Evolutionary conservation across 441 rosid genomes (phyloP).

Genomic region (Croton setiger): DNA sequence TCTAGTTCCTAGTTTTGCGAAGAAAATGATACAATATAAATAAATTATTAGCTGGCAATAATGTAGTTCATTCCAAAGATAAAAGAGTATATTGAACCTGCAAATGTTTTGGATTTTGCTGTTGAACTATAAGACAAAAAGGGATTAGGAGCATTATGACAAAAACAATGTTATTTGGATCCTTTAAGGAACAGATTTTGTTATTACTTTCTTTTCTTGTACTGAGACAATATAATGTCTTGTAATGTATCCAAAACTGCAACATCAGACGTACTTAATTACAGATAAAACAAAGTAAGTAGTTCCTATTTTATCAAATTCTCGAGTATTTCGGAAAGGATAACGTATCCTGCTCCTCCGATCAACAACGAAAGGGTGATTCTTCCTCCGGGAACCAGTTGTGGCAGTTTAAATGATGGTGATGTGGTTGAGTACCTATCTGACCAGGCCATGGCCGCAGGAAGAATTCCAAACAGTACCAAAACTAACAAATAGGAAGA

Average conservation of each 20-base stretch:
- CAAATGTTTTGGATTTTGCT: no score
- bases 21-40: neutral
- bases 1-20: neutral
- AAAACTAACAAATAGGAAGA: constrained; percentile 37
- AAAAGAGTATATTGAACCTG: neutral
- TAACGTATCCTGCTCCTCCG: constrained; percentile 58
- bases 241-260: no score
- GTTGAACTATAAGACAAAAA: neutral
- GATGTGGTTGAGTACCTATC: constrained; percentile 58
- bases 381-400: constrained; percentile 76
- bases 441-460: constrained; percentile 93
- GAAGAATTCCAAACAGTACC: constrained; percentile 73
- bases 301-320: no score
- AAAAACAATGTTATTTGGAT: constrained; percentile 10
- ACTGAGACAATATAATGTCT: no score
- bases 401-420: constrained; percentile 29
- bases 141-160: neutral
- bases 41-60: neutral
- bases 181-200: neutral
- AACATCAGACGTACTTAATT: no score
- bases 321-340: constrained; percentile 53
- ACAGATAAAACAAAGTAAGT: no score
- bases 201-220: no score
- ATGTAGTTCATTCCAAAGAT: constrained; percentile 8
- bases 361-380: constrained; percentile 51